Conservation (phyloP, 345 rosid species). For the Citrus australasica region DNA sequence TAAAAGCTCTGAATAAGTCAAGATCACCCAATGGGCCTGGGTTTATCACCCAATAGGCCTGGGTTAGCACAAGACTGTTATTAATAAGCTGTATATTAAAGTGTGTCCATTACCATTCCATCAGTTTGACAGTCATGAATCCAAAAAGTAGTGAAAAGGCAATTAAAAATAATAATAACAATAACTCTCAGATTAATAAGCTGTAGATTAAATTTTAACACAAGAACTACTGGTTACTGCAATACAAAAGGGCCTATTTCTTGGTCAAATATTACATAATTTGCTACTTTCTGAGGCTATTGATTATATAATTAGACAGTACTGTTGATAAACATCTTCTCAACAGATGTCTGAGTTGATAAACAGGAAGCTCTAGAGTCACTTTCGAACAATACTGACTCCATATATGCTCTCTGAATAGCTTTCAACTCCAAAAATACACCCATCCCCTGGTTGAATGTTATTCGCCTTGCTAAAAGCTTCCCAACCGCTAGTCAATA, state of each 20-base stretch:
- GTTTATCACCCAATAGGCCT: not conserved
- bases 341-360: not conserved
- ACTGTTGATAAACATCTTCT: not conserved
- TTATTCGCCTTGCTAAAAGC: slow-evolving; percentile 28
- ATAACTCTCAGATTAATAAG: not conserved
- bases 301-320: not conserved
- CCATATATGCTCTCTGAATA: not conserved
- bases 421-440: slow-evolving; percentile 19
- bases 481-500: slow-evolving; percentile 32
- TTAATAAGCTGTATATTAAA: too few species aligned
- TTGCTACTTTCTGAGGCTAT: not conserved
- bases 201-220: not conserved
- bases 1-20: too few species aligned
- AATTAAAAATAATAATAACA: too few species aligned
- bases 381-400: slow-evolving; percentile 14
- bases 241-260: not conserved
- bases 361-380: not conserved
- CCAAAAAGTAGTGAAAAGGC: not conserved
- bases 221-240: not conserved
- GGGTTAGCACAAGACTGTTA: not conserved
- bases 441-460: slow-evolving; percentile 30
- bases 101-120: not conserved
- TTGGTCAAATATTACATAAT: not conserved
- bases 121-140: not conserved
- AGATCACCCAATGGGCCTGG: not conserved